Evolutionary conservation across 495 filamentous ascomycete genomes (phyloP), one percentile per base, ranked within the genome.

Genomic region (Trypethelium eluteriae): DNA sequence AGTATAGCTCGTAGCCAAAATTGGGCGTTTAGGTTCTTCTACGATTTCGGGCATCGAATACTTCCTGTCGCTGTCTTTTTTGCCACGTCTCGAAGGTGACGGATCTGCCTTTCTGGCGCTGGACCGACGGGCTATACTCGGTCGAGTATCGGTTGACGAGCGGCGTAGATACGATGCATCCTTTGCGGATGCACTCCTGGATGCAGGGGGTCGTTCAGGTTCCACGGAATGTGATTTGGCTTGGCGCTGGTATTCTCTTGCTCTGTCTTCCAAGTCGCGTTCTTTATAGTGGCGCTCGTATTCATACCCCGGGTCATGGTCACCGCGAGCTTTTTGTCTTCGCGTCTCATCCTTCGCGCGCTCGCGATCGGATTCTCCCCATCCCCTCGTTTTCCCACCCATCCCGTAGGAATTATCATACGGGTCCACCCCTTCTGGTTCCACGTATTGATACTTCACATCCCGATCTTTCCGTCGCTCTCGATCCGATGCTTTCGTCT

Each of bases 41-140:
- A 74, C 73, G 50, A 74, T 74, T 64, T 74, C 73, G 12, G 70
- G 70, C 25, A 64, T 53, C n/a, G 62, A 68, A 5, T 62, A n/a
- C 38, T 34, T 49, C 44, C 18, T 64, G 10, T 49, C 44, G 16
- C 63, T 16, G 6, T 50, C 63, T 35, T 36, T 59, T 59, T 32
- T 59, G 32, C 25, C 18, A n/a, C 53, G 53, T 14, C 53, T 59
- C 6, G 53, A 35, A 59, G 53, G 53, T 10, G 53, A 59, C 6
- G 10, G 18, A 35, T 59, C 53, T 36, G 25, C n/a, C 18, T 36
- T 59, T 14, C 53, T 59, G 53, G 53, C 53, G 32, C 53, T 59
- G 7, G 53, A 59, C 32, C 53, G 53, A 6, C 53, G 53, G 25
- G 53, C 53, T 3, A 59, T 36, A 14, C 5, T 34, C 7, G 53